Conservation (phyloP, 176 grass and related monocot genomes). For the Puya raimondii region DNA sequence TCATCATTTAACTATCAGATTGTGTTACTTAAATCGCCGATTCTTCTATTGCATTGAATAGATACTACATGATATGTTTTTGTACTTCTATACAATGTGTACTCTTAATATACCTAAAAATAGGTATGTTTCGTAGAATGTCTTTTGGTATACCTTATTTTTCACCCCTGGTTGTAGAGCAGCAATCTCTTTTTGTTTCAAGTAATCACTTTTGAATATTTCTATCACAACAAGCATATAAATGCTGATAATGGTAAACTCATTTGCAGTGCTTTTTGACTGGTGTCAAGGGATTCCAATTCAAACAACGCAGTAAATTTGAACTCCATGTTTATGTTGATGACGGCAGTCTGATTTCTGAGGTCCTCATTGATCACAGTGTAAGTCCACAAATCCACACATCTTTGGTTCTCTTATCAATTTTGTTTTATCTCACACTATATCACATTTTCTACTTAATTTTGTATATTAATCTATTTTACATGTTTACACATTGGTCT, state of each 20-base stretch:
- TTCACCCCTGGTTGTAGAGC: not conserved
- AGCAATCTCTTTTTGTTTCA: slow-evolving; percentile 2
- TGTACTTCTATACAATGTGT: too few relatives aligned
- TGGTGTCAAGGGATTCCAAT: slow-evolving; percentile 53
- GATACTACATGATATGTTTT: too few relatives aligned
- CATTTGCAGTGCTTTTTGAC: slow-evolving; percentile 59
- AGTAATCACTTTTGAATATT: slow-evolving; percentile 1
- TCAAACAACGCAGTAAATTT: slow-evolving; percentile 32
- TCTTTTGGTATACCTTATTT: too few relatives aligned
- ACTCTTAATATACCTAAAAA: too few relatives aligned
- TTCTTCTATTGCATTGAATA: too few relatives aligned
- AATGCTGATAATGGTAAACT: slow-evolving; percentile 11
- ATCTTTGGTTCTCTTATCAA: slow-evolving; percentile 11
- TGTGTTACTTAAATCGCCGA: too few relatives aligned
- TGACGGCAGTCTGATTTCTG: slow-evolving; percentile 87
- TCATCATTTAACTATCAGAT: too few relatives aligned
- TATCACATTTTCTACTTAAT: slow-evolving; percentile 8
- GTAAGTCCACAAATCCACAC: slow-evolving; percentile 31
- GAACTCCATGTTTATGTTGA: slow-evolving; percentile 69
- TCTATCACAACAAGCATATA: slow-evolving; percentile 6
- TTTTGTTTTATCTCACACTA: not conserved
- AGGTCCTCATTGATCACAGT: slow-evolving; percentile 48
- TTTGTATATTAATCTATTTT: slow-evolving; percentile 1
- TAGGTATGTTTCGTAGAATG: too few relatives aligned
- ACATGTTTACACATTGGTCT: slow-evolving; percentile 5